Percentiles rank a stretch among this genome's conserved stretches.
phyloP scores from a whole-genome alignment of 1,139 yeast species.

The Dujonia santamariae region DNA sequence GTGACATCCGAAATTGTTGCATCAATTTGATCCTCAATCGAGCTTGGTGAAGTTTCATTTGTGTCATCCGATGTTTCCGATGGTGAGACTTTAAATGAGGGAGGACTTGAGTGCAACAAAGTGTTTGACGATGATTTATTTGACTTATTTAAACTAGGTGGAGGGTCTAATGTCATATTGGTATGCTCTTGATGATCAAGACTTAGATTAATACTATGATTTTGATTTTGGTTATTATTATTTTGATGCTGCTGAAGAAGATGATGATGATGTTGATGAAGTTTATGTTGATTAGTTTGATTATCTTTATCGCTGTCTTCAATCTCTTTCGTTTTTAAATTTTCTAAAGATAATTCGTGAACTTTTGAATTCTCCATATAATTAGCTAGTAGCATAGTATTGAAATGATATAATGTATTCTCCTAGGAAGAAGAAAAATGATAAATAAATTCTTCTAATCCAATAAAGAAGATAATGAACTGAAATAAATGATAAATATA shows the following conservation, averaged over 20 bases:
- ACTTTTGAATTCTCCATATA: conserved; percentile 1
- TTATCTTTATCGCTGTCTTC: conserved; percentile 1
- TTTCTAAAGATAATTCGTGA: conserved; percentile 6
- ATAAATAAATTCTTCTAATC: too few species aligned
- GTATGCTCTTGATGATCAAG: too few species aligned
- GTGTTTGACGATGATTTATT: not conserved
- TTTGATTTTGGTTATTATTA: too few species aligned
- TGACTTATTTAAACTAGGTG: not conserved
- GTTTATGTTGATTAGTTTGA: not conserved
- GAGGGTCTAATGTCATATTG: conserved; percentile 1
- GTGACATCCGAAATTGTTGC: conserved; percentile 1
- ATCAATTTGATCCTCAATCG: conserved; percentile 16
- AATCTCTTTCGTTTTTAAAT: conserved; percentile 3
- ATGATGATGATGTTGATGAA: not conserved
- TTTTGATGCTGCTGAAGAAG: too few species aligned
- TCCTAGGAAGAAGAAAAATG: not conserved
- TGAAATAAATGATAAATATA: too few species aligned
- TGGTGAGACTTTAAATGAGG: conserved; percentile 26
- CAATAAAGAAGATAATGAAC: too few species aligned
- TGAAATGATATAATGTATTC: too few species aligned
- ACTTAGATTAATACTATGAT: too few species aligned
- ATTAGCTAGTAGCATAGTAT: conserved; percentile 5
- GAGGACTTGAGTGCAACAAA: conserved; percentile 28
- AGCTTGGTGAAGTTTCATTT: conserved; percentile 35
- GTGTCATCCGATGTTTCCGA: conserved; percentile 24